Percentiles rank a stretch among this genome's conserved stretches.
phyloP scores from a whole-genome alignment of 2,329 filamentous ascomycete species.

The Penicillium crustosum region DNA sequence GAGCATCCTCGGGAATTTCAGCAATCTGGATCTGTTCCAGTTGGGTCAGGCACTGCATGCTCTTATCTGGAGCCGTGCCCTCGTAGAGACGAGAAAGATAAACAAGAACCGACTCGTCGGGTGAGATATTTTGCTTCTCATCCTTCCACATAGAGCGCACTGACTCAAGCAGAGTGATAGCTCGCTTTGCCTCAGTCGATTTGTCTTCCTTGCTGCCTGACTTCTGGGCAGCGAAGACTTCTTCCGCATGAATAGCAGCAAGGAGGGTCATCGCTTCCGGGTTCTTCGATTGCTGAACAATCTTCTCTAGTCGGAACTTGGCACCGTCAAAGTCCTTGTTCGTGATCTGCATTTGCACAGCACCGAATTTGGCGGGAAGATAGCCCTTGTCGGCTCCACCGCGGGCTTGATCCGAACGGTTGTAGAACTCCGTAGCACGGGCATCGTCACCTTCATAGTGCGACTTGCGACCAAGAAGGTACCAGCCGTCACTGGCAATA shows the following conservation, averaged over 20 bases:
- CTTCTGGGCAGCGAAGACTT: constrained; percentile 78
- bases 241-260: constrained; percentile 89
- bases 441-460: constrained; percentile 76
- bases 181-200: constrained; percentile 78
- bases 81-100: constrained; percentile 93
- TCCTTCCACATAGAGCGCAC: constrained; percentile 92
- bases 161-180: constrained; percentile 76
- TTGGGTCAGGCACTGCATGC: constrained; percentile 84
- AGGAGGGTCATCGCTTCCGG: constrained; percentile 90
- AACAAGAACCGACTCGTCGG: constrained; percentile 83
- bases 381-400: constrained; percentile 90
- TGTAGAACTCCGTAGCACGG: constrained; percentile 81
- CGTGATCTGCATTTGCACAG: constrained; percentile 82
- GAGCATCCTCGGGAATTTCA: constrained; percentile 69
- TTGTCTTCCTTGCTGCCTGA: constrained; percentile 87
- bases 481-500: constrained; percentile 97
- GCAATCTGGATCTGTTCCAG: constrained; percentile 88
- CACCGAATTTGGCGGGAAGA: constrained; percentile 90
- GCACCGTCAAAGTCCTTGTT: constrained; percentile 85
- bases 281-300: constrained; percentile 78
- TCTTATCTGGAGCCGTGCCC: constrained; percentile 79
- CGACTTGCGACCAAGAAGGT: constrained; percentile 85
- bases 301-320: constrained; percentile 91
- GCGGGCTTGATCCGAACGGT: constrained; percentile 83
- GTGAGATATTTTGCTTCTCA: constrained; percentile 75